phyloP scores from a whole-genome alignment of 192 early-diverging fungal species.

The Podila verticillata region DNA sequence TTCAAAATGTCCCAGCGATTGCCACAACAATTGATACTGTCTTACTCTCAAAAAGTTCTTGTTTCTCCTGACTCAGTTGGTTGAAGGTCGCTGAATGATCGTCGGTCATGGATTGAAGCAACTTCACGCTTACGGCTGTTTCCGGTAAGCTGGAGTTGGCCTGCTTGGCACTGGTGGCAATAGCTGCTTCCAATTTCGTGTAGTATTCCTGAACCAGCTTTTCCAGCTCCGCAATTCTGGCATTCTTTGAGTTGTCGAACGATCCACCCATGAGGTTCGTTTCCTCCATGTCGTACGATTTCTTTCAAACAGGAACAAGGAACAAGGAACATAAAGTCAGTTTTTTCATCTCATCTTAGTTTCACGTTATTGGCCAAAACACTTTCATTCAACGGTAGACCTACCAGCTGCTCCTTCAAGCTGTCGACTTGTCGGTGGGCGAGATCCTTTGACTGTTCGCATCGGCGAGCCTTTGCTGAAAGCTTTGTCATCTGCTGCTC shows the following conservation, averaged over 20 bases:
- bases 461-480: constrained; percentile 33
- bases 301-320: constrained; percentile 9
- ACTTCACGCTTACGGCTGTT: neutral
- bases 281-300: constrained; percentile 67
- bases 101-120: constrained; percentile 19
- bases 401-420: constrained; percentile 73
- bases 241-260: constrained; percentile 67
- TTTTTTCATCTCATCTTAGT: neutral
- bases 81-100: constrained; percentile 1
- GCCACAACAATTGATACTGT: neutral
- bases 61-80: constrained; percentile 19
- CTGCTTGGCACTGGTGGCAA: neutral
- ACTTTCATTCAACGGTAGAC: neutral
- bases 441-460: constrained; percentile 61
- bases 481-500: constrained; percentile 52
- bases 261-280: constrained; percentile 55
- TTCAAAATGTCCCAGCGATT: neutral
- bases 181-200: constrained; percentile 33
- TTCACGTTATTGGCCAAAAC: neutral
- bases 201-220: constrained; percentile 67
- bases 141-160: neutral
- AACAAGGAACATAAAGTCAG: neutral
- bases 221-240: constrained; percentile 71
- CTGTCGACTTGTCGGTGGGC: constrained; percentile 68
- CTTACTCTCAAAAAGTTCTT: constrained; percentile 29